Evolutionary conservation across 768 basidiomycete genomes (phyloP).

Genomic region (Clitopilus hobsonii): DNA sequence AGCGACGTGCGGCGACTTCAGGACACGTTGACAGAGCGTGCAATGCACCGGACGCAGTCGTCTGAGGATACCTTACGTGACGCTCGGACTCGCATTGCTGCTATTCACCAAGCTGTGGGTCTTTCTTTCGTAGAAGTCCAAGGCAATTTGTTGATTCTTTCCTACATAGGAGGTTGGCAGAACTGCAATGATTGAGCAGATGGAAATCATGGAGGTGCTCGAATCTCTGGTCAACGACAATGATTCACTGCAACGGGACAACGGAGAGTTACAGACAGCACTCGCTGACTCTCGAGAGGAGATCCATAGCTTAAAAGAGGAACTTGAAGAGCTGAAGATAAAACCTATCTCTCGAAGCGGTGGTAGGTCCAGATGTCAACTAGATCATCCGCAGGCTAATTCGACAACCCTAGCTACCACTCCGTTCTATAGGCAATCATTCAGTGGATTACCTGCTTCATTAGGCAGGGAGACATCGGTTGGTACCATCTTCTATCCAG

Average conservation of each 20-base stretch:
- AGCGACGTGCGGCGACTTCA: slow-evolving; percentile 61
- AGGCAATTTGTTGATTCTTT: slow-evolving; percentile 13
- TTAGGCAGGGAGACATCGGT: slow-evolving; percentile 32
- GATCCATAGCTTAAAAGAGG: slow-evolving; percentile 59
- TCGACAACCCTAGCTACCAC: slow-evolving; percentile 25
- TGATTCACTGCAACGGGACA: slow-evolving; percentile 76
- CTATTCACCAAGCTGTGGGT: slow-evolving; percentile 55
- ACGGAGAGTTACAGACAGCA: slow-evolving; percentile 70
- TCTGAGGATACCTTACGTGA: slow-evolving; percentile 66
- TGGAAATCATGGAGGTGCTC: slow-evolving; percentile 64
- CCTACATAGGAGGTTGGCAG: slow-evolving; percentile 32
- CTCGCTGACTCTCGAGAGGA: slow-evolving; percentile 78
- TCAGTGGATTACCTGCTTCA: slow-evolving; percentile 35
- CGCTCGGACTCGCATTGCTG: slow-evolving; percentile 57
- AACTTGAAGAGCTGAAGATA: slow-evolving; percentile 69
- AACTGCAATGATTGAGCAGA: slow-evolving; percentile 41
- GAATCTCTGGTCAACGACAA: slow-evolving; percentile 87
- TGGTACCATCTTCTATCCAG: slow-evolving; percentile 2
- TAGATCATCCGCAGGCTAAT: background rate
- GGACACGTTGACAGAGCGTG: slow-evolving; percentile 56
- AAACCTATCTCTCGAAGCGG: slow-evolving; percentile 36
- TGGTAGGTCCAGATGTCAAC: slow-evolving; percentile 25
- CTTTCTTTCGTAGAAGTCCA: background rate
- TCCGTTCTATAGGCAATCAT: slow-evolving; percentile 36
- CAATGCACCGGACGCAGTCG: slow-evolving; percentile 55